phyloP scores from a whole-genome alignment of 805 yeast species.

The Starmera quercuum region DNA sequence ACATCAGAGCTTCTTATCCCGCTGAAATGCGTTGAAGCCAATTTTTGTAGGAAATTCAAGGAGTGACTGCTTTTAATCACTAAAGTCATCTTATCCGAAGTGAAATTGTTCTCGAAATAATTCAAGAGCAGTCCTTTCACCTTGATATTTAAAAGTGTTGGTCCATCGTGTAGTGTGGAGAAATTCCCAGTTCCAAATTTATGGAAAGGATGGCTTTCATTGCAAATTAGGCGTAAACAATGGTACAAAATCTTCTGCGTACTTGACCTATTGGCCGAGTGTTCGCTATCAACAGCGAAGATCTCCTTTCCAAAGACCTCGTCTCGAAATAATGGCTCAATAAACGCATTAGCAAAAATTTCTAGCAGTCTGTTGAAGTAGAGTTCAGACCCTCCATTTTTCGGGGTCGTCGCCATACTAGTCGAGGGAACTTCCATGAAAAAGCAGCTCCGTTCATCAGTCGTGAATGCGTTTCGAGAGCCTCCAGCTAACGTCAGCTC shows the following conservation, averaged over 20 bases:
- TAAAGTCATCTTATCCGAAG: slow-evolving; percentile 43
- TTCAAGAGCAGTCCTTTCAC: slow-evolving; percentile 27
- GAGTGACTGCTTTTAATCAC: slow-evolving; percentile 66
- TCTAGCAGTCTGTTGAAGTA: slow-evolving; percentile 38
- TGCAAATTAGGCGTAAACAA: slow-evolving; percentile 45
- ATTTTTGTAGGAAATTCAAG: slow-evolving; percentile 43
- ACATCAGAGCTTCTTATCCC: slow-evolving; percentile 17
- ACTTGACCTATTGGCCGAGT: slow-evolving; percentile 40
- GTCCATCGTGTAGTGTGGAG: slow-evolving; percentile 35
- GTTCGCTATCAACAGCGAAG: slow-evolving; percentile 60
- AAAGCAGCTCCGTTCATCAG: slow-evolving; percentile 59
- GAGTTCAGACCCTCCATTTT: slow-evolving; percentile 19
- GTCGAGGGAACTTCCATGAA: slow-evolving; percentile 52
- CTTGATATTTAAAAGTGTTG: slow-evolving; percentile 25
- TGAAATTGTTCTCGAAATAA: slow-evolving; percentile 36
- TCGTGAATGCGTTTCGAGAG: slow-evolving; percentile 56
- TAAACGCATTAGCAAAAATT: slow-evolving; percentile 45
- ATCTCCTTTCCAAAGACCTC: slow-evolving; percentile 41
- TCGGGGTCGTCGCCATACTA: slow-evolving; percentile 13
- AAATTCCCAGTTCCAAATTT: slow-evolving; percentile 61
- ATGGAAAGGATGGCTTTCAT: slow-evolving; percentile 42
- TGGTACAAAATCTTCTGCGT: slow-evolving; percentile 46
- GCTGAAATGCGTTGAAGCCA: slow-evolving; percentile 38
- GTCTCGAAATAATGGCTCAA: slow-evolving; percentile 40
- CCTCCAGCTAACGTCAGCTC: slow-evolving; percentile 45